Conservation (phyloP, 2,329 filamentous ascomycete genomes). For the Sclerotinia spermophila region DNA sequence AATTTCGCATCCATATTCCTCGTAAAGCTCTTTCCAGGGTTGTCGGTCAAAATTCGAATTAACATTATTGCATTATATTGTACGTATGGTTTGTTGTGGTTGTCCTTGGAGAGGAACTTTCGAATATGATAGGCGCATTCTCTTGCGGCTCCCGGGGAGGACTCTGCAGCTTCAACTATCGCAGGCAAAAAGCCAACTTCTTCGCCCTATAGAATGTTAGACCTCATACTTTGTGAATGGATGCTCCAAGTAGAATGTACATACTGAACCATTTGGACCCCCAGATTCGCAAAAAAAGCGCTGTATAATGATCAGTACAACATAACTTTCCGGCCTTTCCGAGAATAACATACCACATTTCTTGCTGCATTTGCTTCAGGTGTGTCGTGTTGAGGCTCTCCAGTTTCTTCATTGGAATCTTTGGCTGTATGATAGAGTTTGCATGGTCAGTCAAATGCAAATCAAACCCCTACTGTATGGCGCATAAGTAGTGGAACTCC, state of each 20-base stretch:
- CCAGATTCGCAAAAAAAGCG: conserved; percentile 78
- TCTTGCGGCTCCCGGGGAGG: conserved; percentile 78
- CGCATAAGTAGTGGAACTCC: conserved; percentile 18
- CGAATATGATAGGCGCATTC: conserved; percentile 78
- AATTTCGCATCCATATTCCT: conserved; percentile 85
- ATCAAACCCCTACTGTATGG: neutral
- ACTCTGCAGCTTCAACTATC: conserved; percentile 94
- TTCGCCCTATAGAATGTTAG: conserved; percentile 56
- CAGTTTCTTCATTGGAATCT: conserved; percentile 23
- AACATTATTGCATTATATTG: conserved; percentile 98
- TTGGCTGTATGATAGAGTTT: conserved; percentile 17
- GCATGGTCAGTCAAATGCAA: conserved; percentile 5
- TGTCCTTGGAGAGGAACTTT: conserved; percentile 74
- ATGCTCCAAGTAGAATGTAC: conserved; percentile 26
- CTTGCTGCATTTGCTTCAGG: conserved; percentile 64
- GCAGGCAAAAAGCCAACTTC: conserved; percentile 89
- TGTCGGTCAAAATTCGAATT: conserved; percentile 84
- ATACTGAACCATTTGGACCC: conserved; percentile 53
- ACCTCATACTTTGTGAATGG: neutral
- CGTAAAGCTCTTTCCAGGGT: conserved; percentile 89
- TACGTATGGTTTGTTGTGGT: conserved; percentile 60
- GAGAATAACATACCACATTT: conserved; percentile 56
- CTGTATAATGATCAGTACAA: conserved; percentile 43
- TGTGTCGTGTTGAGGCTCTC: conserved; percentile 46
- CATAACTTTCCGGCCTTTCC: conserved; percentile 15